These are phyloP conservation scores for Xylariaceae sp. DNA, from an alignment of 2,329 filamentous ascomycete species.

Conservation along the genomic window DNA sequence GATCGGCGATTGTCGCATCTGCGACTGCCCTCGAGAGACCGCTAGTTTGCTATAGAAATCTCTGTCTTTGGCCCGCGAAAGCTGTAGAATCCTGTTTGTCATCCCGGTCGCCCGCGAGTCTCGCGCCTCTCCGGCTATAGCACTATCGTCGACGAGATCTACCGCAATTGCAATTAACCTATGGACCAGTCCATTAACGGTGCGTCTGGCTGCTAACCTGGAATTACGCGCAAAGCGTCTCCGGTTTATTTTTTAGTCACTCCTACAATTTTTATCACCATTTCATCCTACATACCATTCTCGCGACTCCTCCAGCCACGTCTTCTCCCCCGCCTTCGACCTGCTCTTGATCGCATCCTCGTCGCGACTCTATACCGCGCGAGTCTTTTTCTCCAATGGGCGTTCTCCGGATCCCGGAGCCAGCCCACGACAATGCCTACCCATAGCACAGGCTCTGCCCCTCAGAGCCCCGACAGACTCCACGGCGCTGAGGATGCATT, in stretches of 20 bases:
- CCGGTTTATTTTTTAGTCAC: background rate
- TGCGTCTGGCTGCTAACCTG: no score
- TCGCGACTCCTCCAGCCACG: background rate
- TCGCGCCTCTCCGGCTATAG: no score
- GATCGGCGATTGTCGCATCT: no score
- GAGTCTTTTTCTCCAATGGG: conserved; percentile 16
- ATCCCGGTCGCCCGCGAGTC: no score
- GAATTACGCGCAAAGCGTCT: no score
- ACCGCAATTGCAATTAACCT: no score
- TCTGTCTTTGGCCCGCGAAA: no score
- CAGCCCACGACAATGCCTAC: conserved; percentile 25
- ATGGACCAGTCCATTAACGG: no score
- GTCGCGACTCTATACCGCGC: background rate
- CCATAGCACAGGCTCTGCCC: conserved; percentile 25
- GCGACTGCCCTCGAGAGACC: no score
- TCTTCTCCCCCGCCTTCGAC: background rate
- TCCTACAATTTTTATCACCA: background rate
- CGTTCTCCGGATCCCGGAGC: conserved; percentile 29
- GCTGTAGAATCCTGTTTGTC: no score
- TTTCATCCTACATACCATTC: background rate
- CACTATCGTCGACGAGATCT: no score
- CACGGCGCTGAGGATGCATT: conserved; percentile 34
- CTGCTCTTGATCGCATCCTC: background rate
- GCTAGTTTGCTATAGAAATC: no score
- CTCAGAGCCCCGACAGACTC: conserved; percentile 40